Evolutionary conservation across 805 yeast species (phyloP), one percentile per base, ranked within the genome.

Genomic region (Saccharomyces cerevisiae): DNA sequence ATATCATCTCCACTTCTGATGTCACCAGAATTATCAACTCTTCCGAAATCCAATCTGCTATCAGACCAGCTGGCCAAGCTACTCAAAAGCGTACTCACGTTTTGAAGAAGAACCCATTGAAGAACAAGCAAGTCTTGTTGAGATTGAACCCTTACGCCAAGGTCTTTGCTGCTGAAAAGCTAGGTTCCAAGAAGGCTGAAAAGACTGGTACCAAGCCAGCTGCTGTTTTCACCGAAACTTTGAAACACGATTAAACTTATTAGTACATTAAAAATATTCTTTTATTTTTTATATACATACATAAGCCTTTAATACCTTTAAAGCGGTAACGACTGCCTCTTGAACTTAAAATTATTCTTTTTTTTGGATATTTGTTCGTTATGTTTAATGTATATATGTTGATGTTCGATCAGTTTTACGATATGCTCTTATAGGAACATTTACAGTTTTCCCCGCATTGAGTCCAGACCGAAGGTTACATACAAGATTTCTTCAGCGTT

Each of bases 111-210:
- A 92, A 89, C 91, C 96, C 97, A 79, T 86, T 90, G 76, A 92
- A 89, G 94, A 94, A 94, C 97, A 91, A 89, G 85, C 96, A 89
- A 82, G 92, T 91, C 72, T 79, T 90, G 76, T 85, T 90, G 78
- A 89, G 97, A 84, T 87, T 94, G 78, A 94, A 94, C 96, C 99
- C 99, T 69, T 94, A 94, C 85, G 98, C 99, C 71, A 89, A 89
- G 87, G 96, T 92, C 70, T 92, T 84, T 81, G 73, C 96, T 71
- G 90, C 87, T 77, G 84, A 89, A 82, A 89, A 89, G 80, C 80
- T 85, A 68, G 96, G 95, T 72, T 84, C 91, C 67, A 78, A 77
- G 74, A 88, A 88, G 84, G 86, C 76, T 74, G 84, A 78, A 67
- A 76, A 78, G 76, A 58, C 82, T 66, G 79, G 80, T 69, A 77